Conservation (phyloP, 2,329 filamentous ascomycete species). For the Aspergillus cejpii region DNA sequence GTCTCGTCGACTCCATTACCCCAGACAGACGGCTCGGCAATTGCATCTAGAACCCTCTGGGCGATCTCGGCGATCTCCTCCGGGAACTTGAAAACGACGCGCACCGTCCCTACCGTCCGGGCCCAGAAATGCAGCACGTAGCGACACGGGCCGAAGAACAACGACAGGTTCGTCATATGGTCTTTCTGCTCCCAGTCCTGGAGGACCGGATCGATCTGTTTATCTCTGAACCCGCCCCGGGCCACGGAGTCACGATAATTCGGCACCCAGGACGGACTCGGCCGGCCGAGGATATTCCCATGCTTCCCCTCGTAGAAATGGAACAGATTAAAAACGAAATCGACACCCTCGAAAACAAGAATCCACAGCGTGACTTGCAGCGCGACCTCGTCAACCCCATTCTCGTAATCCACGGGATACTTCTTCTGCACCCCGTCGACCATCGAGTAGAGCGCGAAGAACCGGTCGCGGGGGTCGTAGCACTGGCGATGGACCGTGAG, state of each 20-base stretch:
- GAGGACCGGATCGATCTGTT: not conserved
- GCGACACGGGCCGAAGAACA: conserved; percentile 1
- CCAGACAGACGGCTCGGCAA: not conserved
- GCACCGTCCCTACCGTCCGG: not conserved
- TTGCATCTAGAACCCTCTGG: not conserved
- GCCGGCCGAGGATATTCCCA: not conserved
- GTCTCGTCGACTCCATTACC: not conserved
- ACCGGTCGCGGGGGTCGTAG: conserved; percentile 1
- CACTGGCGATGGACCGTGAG: conserved; percentile 3
- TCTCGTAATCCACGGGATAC: conserved; percentile 5
- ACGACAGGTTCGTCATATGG: conserved; percentile 1
- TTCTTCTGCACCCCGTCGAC: not conserved
- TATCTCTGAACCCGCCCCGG: not conserved
- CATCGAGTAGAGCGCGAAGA: conserved; percentile 7
- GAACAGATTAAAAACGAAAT: conserved; percentile 1
- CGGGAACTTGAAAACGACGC: conserved; percentile 1
- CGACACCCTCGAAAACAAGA: not conserved
- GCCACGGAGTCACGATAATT: not conserved
- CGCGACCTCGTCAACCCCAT: not conserved
- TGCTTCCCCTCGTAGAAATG: not conserved
- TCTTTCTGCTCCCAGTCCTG: conserved; percentile 5
- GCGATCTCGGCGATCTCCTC: conserved; percentile 1
- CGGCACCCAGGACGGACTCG: conserved; percentile 5
- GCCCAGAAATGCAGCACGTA: conserved; percentile 4
- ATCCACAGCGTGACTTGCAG: conserved; percentile 3